Percentiles rank a stretch among this genome's conserved stretches.
Conservation (phyloP, 345 rosid species). For the Pistacia atlantica region DNA sequence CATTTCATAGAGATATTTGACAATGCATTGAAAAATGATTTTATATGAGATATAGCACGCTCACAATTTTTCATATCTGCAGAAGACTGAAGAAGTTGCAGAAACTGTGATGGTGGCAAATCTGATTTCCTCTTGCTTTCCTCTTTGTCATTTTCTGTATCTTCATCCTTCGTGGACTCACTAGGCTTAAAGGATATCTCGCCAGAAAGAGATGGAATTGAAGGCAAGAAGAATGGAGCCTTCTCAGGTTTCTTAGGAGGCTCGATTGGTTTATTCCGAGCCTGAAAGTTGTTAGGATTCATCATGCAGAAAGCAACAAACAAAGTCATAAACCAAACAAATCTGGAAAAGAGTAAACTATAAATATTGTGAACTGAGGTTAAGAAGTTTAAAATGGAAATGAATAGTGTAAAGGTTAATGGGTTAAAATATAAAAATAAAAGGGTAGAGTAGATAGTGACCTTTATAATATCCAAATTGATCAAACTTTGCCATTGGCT, state of each 20-base stretch:
- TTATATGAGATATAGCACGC: constrained; percentile 19
- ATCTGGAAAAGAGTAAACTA: not conserved
- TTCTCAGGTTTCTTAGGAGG: constrained; percentile 89
- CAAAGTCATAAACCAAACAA: not conserved
- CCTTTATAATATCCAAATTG: constrained; percentile 96
- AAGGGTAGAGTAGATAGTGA: constrained; percentile 18
- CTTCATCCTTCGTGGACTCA: constrained; percentile 44
- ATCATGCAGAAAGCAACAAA: not conserved
- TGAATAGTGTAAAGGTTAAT: not conserved
- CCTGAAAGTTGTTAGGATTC: constrained; percentile 36
- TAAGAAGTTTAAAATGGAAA: not conserved
- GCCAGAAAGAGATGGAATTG: constrained; percentile 83
- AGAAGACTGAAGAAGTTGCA: constrained; percentile 62
- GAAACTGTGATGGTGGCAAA: constrained; percentile 45
- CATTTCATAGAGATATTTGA: not conserved
- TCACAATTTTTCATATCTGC: constrained; percentile 60
- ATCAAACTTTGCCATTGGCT: constrained; percentile 98
- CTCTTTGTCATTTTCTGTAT: constrained; percentile 32
- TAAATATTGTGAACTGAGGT: not conserved
- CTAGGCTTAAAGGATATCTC: constrained; percentile 71
- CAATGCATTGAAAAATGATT: constrained; percentile 5
- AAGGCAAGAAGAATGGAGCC: constrained; percentile 94
- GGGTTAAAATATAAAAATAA: not conserved
- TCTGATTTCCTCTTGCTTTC: constrained; percentile 38
- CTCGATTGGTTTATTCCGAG: constrained; percentile 88